These are phyloP conservation scores for Amanita polypyramis DNA, from an alignment of 768 basidiomycete genomes.

Conservation along the genomic window DNA sequence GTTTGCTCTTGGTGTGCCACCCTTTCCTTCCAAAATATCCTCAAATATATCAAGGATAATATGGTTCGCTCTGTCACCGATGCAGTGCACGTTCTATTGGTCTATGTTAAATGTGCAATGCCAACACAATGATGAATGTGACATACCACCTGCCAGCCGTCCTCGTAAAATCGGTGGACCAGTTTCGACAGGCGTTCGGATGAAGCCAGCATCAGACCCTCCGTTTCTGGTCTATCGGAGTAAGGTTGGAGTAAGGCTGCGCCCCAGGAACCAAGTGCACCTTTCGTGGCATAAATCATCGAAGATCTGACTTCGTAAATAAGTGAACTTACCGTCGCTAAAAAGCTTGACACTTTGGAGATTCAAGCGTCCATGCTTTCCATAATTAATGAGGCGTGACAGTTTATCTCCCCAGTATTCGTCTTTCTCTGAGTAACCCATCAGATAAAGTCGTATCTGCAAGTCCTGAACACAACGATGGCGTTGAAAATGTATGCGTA, in stretches of 20 bases:
- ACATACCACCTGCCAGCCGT: constrained; percentile 80
- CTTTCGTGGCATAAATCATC: constrained; percentile 13
- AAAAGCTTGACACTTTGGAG: constrained; percentile 65
- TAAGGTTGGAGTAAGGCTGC: constrained; percentile 85
- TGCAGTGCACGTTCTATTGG: constrained; percentile 75
- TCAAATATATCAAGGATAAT: constrained; percentile 81
- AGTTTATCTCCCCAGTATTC: constrained; percentile 60
- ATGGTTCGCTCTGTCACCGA: constrained; percentile 83
- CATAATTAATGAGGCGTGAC: constrained; percentile 49
- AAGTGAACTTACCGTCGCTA: constrained; percentile 46
- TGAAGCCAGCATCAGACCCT: constrained; percentile 56
- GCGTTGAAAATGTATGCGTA: constrained; percentile 3
- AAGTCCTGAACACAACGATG: neutral
- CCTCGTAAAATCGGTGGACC: constrained; percentile 54
- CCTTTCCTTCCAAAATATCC: constrained; percentile 31
- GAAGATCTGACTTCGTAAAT: neutral
- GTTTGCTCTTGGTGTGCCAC: constrained; percentile 16
- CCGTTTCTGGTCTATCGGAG: constrained; percentile 61
- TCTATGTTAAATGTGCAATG: neutral
- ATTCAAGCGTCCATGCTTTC: constrained; percentile 41
- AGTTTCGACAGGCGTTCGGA: constrained; percentile 42
- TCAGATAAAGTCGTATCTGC: constrained; percentile 18
- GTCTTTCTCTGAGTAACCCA: constrained; percentile 42
- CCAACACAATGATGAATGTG: constrained; percentile 1
- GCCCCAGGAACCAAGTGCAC: constrained; percentile 88